phyloP scores from a whole-genome alignment of 169 alveolate genomes.

The Plasmodium knowlesi region DNA sequence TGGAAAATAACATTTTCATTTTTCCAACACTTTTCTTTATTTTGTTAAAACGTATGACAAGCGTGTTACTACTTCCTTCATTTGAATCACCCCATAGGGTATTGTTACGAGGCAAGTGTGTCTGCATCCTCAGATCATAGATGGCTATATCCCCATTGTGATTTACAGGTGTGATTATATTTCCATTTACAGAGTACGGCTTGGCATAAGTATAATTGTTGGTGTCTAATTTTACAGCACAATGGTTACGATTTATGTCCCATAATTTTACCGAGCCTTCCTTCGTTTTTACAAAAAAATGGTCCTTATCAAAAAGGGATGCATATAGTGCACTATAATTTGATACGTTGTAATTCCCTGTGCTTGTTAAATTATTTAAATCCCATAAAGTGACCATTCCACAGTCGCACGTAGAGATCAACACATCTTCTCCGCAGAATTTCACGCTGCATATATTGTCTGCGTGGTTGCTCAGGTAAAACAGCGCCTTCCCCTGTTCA shows the following conservation, averaged over 20 bases:
- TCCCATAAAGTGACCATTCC: conserved; percentile 37
- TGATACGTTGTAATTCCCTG: conserved; percentile 32
- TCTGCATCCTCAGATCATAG: not conserved
- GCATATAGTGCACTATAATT: conserved; percentile 33
- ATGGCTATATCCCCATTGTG: conserved; percentile 50
- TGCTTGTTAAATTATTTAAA: conserved; percentile 11
- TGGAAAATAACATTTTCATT: not conserved
- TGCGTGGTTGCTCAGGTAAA: conserved; percentile 33
- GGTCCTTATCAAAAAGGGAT: conserved; percentile 2
- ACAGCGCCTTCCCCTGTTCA: not conserved
- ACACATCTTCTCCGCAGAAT: conserved; percentile 11
- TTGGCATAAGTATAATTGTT: conserved; percentile 20
- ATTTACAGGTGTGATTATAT: conserved; percentile 33
- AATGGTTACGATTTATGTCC: not conserved
- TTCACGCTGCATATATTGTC: conserved; percentile 41
- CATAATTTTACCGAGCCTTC: conserved; percentile 48
- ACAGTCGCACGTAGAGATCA: conserved; percentile 16
- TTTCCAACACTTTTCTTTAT: conserved; percentile 4
- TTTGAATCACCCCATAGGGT: not conserved
- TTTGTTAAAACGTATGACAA: conserved; percentile 8
- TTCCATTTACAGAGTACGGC: conserved; percentile 28
- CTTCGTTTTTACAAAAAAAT: conserved; percentile 41
- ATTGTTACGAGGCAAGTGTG: not conserved
- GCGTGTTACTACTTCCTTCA: not conserved
- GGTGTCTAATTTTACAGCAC: conserved; percentile 17